Conservation (phyloP, 2,329 filamentous ascomycete species). For the Coniosporium tulheliwenetii region DNA sequence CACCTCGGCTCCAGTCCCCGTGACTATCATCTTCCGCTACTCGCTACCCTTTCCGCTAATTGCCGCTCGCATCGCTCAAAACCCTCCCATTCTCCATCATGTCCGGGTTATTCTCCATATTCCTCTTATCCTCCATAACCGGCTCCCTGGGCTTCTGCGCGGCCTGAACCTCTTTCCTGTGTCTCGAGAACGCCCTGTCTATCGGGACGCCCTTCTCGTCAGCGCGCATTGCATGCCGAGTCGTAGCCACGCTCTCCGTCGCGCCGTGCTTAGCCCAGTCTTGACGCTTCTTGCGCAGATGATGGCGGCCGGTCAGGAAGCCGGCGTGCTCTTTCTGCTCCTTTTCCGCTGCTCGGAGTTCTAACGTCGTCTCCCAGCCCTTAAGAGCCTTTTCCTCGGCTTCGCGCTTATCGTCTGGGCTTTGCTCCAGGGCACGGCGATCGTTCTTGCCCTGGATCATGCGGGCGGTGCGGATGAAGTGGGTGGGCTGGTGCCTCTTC, state of each 20-base stretch:
- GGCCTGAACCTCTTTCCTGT: conserved; percentile 9
- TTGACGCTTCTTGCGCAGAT: conserved; percentile 11
- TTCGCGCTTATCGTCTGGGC: conserved; percentile 3
- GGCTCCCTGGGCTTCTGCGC: conserved; percentile 12
- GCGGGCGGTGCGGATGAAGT: conserved; percentile 13
- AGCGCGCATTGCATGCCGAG: conserved; percentile 11
- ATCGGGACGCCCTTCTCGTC: conserved; percentile 12
- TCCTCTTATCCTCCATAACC: conserved; percentile 9
- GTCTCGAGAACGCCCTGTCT: conserved; percentile 11
- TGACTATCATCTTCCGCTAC: no score
- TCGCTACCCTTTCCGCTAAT: no score
- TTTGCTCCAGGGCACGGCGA: conserved; percentile 7
- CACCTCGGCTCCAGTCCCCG: no score
- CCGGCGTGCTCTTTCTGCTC: conserved; percentile 8
- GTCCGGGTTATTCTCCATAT: no score
- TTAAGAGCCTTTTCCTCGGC: conserved; percentile 2
- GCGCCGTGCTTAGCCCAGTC: conserved; percentile 10
- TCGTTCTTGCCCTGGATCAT: conserved; percentile 16
- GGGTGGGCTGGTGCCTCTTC: conserved; percentile 23
- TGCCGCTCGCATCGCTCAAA: no score
- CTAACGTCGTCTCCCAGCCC: conserved; percentile 16
- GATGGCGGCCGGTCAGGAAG: conserved; percentile 9
- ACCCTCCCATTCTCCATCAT: no score
- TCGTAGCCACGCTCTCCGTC: conserved; percentile 16
- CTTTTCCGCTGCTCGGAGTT: conserved; percentile 13